Base-by-base conservation (phyloP, 345 rosid species). In the Raphanus sativus region DNA sequence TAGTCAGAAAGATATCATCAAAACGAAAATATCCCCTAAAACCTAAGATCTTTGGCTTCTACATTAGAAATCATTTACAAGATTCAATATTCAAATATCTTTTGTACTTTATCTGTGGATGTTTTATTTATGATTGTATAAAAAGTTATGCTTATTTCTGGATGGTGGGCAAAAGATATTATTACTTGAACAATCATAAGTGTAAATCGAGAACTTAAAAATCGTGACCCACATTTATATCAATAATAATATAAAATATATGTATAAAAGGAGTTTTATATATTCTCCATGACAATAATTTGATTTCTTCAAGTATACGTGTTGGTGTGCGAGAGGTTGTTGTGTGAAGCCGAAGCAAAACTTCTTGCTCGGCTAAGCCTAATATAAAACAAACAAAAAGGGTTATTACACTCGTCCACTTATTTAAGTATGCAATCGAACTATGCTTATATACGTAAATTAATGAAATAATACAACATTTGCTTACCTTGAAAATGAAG, bases 301-400 rank as follows among this genome's bases (percentile, higher is more conserved):
- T 66, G 83, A 50, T 85, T 70, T 84, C 93, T 90, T 89, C 77
- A 84, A 83, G 59, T 71, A 84, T 89, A 89, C 92, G 92, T 86
- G 94, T 89, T 83, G 84, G 78, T 81, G 81, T 75, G 77, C 62
- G 82, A 82, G 83, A 73, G 42, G 69, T 73, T 85, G 84, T 93
- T 81, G 90, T 89, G 92, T 93, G 89, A 89, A 85, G 81, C 89
- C 87, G 89, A 93, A 93, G 98, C 93, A 93, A 89, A 64, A 86
- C 76, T 77, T 78, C 82, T 83, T 86, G 76, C 89, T 86, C 89
- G 82, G 83, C 82, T 80, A 77, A 67, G 78, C 7, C 25, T 69
- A 9, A 69, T n/a, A 63, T 64, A 72, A 85, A 83, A 84, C 86
- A 83, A 87, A 77, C 75, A 58, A 42, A 48, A 54, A 26, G 4